A percentile compares a stretch with the other conserved stretches of the same genome.
These are phyloP conservation scores for Pterocarpus santalinus DNA, from an alignment of 306 rosid genomes.

Conservation along the genomic window DNA sequence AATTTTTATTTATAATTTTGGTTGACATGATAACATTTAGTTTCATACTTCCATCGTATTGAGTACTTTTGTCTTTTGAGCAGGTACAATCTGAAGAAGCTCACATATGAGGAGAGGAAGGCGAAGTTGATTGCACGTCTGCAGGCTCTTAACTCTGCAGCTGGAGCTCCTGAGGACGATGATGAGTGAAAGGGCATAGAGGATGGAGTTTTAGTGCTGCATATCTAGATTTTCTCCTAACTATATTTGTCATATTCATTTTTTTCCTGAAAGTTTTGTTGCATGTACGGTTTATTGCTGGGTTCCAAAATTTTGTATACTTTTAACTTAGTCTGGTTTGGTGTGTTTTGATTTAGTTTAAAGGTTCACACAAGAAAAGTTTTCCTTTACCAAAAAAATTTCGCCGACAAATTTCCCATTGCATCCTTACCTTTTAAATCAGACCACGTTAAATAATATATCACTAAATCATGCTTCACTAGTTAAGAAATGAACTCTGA, in stretches of 20 bases:
- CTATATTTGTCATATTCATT: background rate
- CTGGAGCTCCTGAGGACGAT: conserved; percentile 52
- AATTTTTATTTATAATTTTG: background rate
- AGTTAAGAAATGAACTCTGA: too few relatives aligned
- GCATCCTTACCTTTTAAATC: too few relatives aligned
- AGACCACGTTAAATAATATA: too few relatives aligned
- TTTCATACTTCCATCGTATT: background rate
- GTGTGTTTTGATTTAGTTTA: background rate
- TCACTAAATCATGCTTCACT: too few relatives aligned
- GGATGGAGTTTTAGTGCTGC: background rate
- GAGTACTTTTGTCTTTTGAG: background rate
- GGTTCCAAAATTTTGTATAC: conserved; percentile 20
- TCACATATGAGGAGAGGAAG: conserved; percentile 73
- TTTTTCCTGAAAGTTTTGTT: conserved; percentile 15
- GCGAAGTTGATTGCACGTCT: conserved; percentile 57
- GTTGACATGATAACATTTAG: background rate
- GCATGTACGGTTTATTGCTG: conserved; percentile 7
- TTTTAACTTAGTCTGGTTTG: conserved; percentile 19
- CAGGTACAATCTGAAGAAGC: conserved; percentile 75
- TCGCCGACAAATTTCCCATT: too few relatives aligned
- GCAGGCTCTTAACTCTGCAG: conserved; percentile 71
- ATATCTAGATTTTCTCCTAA: background rate
- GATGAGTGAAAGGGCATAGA: conserved; percentile 49
- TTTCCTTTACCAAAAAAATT: background rate
- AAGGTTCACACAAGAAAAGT: background rate